These are phyloP conservation scores for Candida quercuum DNA, from an alignment of 805 yeast species.

Conservation along the genomic window DNA sequence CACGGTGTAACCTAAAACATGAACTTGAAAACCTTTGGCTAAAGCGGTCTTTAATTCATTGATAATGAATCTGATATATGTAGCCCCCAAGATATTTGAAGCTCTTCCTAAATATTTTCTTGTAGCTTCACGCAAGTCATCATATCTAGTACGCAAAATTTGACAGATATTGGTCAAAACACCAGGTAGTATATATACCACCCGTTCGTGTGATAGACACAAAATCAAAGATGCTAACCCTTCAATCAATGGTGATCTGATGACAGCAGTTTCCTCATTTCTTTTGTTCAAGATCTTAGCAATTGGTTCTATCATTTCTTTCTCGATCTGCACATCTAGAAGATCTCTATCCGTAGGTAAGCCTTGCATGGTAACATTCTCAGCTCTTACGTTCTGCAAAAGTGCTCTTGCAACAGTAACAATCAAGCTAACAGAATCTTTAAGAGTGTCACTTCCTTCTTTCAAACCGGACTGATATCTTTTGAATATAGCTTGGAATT, in stretches of 20 bases:
- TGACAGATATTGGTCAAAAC: slow-evolving; percentile 84
- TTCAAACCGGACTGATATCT: slow-evolving; percentile 56
- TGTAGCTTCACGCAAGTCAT: slow-evolving; percentile 82
- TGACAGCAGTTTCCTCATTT: slow-evolving; percentile 73
- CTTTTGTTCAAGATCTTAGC: slow-evolving; percentile 54
- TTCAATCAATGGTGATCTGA: slow-evolving; percentile 75
- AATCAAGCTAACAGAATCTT: slow-evolving; percentile 54
- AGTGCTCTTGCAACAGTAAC: slow-evolving; percentile 52
- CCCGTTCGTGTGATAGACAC: slow-evolving; percentile 51
- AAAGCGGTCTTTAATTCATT: slow-evolving; percentile 76
- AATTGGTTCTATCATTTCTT: slow-evolving; percentile 58
- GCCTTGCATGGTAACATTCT: slow-evolving; percentile 20
- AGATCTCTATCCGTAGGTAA: slow-evolving; percentile 33
- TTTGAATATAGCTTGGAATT: slow-evolving; percentile 67
- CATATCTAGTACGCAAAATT: slow-evolving; percentile 76
- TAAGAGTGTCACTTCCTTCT: slow-evolving; percentile 42
- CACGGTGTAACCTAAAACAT: slow-evolving; percentile 83
- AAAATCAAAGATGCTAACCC: slow-evolving; percentile 65
- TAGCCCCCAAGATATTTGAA: slow-evolving; percentile 60
- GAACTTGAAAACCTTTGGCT: slow-evolving; percentile 87
- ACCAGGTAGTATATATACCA: slow-evolving; percentile 68
- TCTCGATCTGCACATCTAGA: slow-evolving; percentile 42
- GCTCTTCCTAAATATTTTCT: slow-evolving; percentile 70
- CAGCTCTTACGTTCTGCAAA: slow-evolving; percentile 27
- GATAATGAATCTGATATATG: slow-evolving; percentile 67